Percentiles rank a stretch among this genome's conserved stretches.
phyloP scores from a whole-genome alignment of 2,329 filamentous ascomycete genomes.

The Diplodia corticola region DNA sequence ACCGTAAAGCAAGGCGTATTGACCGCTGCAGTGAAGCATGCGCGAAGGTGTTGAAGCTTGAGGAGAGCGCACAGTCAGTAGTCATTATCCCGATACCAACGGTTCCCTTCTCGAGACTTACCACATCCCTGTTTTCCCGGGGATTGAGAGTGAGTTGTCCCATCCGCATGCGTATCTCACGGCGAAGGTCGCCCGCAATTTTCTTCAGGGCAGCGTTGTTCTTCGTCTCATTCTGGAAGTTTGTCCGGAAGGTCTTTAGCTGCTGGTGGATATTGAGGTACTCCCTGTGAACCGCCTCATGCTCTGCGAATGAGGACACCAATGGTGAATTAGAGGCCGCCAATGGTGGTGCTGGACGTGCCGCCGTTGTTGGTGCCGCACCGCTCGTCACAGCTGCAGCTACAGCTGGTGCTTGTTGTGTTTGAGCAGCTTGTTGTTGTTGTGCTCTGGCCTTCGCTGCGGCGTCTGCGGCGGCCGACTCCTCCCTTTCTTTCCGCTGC shows the following conservation, averaged over 20 bases:
- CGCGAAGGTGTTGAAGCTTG: conserved; percentile 33
- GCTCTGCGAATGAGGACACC: conserved; percentile 1
- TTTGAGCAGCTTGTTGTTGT: conserved; percentile 33
- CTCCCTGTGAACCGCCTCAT: conserved; percentile 36
- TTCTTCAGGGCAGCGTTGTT: conserved; percentile 30
- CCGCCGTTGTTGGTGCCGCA: neutral
- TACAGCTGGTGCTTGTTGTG: neutral
- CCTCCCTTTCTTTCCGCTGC: conserved; percentile 27
- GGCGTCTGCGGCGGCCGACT: conserved; percentile 23
- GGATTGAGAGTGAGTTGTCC: conserved; percentile 38
- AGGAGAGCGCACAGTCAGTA: neutral
- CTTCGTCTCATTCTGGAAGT: conserved; percentile 33
- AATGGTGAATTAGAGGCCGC: neutral
- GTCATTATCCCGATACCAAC: neutral
- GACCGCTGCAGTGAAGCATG: conserved; percentile 13
- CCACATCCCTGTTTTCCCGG: conserved; percentile 30
- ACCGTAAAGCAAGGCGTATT: conserved; percentile 25
- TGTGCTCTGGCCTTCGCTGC: conserved; percentile 31
- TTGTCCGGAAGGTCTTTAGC: conserved; percentile 40
- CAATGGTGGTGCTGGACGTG: conserved; percentile 12
- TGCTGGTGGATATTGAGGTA: conserved; percentile 39
- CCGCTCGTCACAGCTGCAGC: conserved; percentile 1
- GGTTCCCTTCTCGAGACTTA: neutral
- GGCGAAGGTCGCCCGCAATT: conserved; percentile 35
- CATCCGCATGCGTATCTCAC: conserved; percentile 34